Percentiles rank a stretch among this genome's conserved stretches.
phyloP scores from a whole-genome alignment of 495 filamentous ascomycete species.

The Penicillium chermesinum region DNA sequence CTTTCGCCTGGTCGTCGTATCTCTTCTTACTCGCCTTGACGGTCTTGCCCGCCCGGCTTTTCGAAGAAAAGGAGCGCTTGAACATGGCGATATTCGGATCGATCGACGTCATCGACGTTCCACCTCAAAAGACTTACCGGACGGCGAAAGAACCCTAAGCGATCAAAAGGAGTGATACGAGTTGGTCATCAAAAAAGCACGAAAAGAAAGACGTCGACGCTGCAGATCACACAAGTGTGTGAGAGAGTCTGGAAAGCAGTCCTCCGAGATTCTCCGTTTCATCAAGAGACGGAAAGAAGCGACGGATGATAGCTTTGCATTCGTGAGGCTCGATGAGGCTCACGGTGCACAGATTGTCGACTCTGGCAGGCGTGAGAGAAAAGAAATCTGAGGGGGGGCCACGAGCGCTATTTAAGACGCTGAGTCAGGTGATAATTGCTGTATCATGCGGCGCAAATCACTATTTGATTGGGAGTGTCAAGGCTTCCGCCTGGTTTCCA shows the following conservation, averaged over 20 bases:
- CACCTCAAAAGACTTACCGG: background rate
- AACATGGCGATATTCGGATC: slow-evolving; percentile 58
- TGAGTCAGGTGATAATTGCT: slow-evolving; percentile 28
- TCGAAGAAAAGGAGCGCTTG: slow-evolving; percentile 74
- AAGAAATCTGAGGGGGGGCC: slow-evolving; percentile 6
- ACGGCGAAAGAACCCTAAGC: slow-evolving; percentile 17
- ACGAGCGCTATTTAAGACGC: slow-evolving; percentile 29
- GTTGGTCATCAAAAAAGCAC: slow-evolving; percentile 27
- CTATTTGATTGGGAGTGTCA: background rate
- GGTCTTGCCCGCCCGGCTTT: slow-evolving; percentile 73
- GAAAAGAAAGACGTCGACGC: slow-evolving; percentile 27
- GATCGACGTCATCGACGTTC: background rate
- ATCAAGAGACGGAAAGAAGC: slow-evolving; percentile 21
- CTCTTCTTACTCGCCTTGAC: slow-evolving; percentile 67
- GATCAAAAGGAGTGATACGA: slow-evolving; percentile 34
- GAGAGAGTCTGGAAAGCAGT: slow-evolving; percentile 35
- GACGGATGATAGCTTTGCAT: slow-evolving; percentile 26
- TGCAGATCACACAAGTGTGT: slow-evolving; percentile 34
- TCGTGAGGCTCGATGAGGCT: slow-evolving; percentile 25
- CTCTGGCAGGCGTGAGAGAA: slow-evolving; percentile 36
- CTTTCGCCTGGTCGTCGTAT: slow-evolving; percentile 65
- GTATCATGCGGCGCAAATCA: slow-evolving; percentile 8
- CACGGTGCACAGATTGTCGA: slow-evolving; percentile 32
- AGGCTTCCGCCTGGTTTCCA: background rate
- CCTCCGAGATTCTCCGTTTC: slow-evolving; percentile 25